Evolutionary conservation across 2,329 filamentous ascomycete genomes (phyloP).

Genomic region (Calonectria leucothoes): DNA sequence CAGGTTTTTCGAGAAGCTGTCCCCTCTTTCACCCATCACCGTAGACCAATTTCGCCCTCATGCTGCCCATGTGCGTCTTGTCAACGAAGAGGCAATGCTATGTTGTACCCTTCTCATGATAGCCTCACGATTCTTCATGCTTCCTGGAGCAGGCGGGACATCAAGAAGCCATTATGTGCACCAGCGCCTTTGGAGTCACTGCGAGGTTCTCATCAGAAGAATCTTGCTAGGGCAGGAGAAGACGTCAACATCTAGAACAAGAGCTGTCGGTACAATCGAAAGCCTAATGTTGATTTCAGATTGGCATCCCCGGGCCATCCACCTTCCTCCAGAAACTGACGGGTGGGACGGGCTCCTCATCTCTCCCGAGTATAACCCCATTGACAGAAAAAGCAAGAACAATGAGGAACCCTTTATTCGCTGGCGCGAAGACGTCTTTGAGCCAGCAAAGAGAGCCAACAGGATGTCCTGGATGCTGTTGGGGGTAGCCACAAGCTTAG

Average conservation of each 20-base stretch:
- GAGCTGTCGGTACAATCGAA: background rate
- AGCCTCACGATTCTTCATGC: background rate
- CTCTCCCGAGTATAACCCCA: background rate
- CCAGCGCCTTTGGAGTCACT: background rate
- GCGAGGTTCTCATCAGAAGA: background rate
- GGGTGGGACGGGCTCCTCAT: background rate
- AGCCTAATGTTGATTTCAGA: conserved; percentile 22
- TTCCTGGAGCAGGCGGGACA: background rate
- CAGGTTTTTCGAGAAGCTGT: background rate
- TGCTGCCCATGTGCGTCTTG: background rate
- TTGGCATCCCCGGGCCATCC: background rate
- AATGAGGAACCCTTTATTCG: conserved; percentile 36
- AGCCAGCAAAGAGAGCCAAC: conserved; percentile 38
- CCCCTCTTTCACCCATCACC: background rate
- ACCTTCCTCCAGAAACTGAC: background rate
- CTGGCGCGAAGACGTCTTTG: conserved; percentile 40
- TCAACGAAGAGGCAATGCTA: background rate
- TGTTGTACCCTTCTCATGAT: background rate
- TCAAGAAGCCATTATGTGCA: background rate
- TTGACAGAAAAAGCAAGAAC: conserved; percentile 22
- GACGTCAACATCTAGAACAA: background rate
- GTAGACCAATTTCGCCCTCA: conserved; percentile 2
- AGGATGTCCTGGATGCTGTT: conserved; percentile 44
- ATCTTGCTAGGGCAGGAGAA: background rate
- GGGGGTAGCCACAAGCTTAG: conserved; percentile 26